Conservation (phyloP, 2,329 filamentous ascomycete genomes). For the Ophiocordyceps camponoti-floridani region DNA sequence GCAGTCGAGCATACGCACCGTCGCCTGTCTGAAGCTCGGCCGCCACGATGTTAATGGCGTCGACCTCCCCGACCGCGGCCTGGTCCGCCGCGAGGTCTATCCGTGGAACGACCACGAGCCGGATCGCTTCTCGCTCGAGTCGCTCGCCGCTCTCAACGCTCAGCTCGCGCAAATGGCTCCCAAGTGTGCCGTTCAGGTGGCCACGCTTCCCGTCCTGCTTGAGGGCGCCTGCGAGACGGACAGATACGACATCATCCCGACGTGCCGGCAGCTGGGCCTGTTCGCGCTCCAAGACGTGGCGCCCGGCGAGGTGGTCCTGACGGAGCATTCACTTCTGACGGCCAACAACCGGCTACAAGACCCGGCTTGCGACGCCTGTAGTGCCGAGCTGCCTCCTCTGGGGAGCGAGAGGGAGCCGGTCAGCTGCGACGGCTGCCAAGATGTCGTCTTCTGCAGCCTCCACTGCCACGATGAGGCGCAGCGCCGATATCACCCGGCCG, state of each 20-base stretch:
- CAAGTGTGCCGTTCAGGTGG: constrained; percentile 63
- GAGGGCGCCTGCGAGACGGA: constrained; percentile 32
- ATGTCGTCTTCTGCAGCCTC: constrained; percentile 48
- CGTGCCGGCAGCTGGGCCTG: constrained; percentile 66
- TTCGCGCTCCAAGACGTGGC: constrained; percentile 72
- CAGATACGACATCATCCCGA: constrained; percentile 30
- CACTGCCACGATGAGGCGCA: constrained; percentile 39
- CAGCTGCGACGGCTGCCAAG: constrained; percentile 41
- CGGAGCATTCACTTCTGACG: constrained; percentile 73
- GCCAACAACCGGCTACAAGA: constrained; percentile 81
- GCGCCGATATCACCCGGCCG: constrained; percentile 42
- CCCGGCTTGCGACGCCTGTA: constrained; percentile 77
- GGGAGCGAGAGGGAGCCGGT: constrained; percentile 26
- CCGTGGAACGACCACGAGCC: constrained; percentile 52
- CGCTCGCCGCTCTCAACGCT: constrained; percentile 53
- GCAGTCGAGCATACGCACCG: constrained; percentile 32
- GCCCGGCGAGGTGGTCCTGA: constrained; percentile 58
- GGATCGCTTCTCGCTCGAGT: constrained; percentile 51
- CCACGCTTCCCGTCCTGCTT: constrained; percentile 56
- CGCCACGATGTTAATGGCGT: constrained; percentile 26
- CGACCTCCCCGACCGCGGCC: constrained; percentile 49
- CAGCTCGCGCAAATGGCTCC: constrained; percentile 53
- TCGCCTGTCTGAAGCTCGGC: constrained; percentile 30
- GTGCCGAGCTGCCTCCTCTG: constrained; percentile 48
- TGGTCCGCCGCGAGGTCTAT: constrained; percentile 53